Conservation (phyloP, 805 yeast genomes). For the Hanseniaspora taiwanica region DNA sequence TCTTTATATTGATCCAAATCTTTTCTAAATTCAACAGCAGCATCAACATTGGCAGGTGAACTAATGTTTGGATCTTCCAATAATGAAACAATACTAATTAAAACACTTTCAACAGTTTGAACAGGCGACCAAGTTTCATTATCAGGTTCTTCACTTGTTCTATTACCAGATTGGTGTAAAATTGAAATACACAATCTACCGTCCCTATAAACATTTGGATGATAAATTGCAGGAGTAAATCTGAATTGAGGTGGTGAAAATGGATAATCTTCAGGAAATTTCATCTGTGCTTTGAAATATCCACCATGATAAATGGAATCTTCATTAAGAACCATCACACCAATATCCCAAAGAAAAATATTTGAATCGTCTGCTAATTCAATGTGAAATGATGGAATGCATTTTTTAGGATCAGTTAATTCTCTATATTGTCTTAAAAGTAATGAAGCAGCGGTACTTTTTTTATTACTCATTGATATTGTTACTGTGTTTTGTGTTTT, state of each 20-base stretch:
- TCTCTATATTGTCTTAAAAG: constrained; percentile 89
- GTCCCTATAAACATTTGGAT: constrained; percentile 89
- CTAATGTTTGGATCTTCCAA: constrained; percentile 87
- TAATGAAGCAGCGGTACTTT: constrained; percentile 62
- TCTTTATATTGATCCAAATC: constrained; percentile 63
- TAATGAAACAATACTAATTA: constrained; percentile 79
- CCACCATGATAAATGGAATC: constrained; percentile 92
- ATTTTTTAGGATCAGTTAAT: constrained; percentile 83
- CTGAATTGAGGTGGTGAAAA: constrained; percentile 85
- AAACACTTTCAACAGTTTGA: constrained; percentile 82
- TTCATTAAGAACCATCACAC: constrained; percentile 80
- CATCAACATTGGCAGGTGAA: constrained; percentile 95
- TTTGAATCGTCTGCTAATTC: constrained; percentile 47
- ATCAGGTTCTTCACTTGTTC: constrained; percentile 75
- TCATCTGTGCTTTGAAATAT: constrained; percentile 86
- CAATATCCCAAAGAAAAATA: constrained; percentile 65
- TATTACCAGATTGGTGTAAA: constrained; percentile 83
- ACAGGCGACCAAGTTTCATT: constrained; percentile 92
- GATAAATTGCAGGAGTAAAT: constrained; percentile 86
- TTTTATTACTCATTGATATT: constrained; percentile 18
- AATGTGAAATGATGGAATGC: constrained; percentile 58
- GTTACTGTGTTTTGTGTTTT: background rate
- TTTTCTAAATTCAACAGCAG: constrained; percentile 81
- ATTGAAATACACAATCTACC: constrained; percentile 90
- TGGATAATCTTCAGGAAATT: constrained; percentile 85